Conservation (phyloP, 129 eudicot species). For the Artemisia tridentata region DNA sequence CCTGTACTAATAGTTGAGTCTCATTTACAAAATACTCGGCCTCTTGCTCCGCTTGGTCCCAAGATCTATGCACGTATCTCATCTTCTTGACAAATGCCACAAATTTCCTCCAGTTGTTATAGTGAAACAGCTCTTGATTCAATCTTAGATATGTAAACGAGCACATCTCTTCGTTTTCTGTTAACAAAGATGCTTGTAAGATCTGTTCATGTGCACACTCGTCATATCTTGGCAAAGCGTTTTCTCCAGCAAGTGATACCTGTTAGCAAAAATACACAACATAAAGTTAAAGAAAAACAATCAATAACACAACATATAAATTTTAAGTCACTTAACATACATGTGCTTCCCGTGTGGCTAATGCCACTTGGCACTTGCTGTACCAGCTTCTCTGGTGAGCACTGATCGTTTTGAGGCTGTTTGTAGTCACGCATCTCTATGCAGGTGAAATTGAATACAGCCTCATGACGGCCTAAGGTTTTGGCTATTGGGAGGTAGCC, state of each 20-base stretch:
- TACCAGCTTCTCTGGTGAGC: constrained; percentile 70
- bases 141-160: constrained; percentile 72
- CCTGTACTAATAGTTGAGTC: constrained; percentile 72
- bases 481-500: constrained; percentile 75
- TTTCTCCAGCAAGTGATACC: constrained; percentile 73
- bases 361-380: constrained; percentile 63
- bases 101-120: constrained; percentile 67
- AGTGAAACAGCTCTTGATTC: constrained; percentile 57
- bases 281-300: too few relatives aligned
- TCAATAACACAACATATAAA: too few relatives aligned
- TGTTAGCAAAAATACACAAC: not conserved
- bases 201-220: constrained; percentile 69
- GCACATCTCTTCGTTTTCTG: constrained; percentile 46
- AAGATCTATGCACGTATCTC: constrained; percentile 64
- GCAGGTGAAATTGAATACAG: constrained; percentile 71
- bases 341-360: constrained; percentile 49
- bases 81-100: constrained; percentile 75
- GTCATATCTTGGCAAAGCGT: constrained; percentile 70
- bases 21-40: constrained; percentile 86
- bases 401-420: constrained; percentile 67
- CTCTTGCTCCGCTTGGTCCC: constrained; percentile 90
- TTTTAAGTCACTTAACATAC: too few relatives aligned
- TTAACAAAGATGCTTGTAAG: constrained; percentile 36
- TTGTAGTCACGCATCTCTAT: constrained; percentile 75
- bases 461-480: constrained; percentile 61